Evolutionary conservation across 306 rosid genomes (phyloP), one percentile per base, ranked within the genome.

Genomic region (Gastrolobium bilobum): DNA sequence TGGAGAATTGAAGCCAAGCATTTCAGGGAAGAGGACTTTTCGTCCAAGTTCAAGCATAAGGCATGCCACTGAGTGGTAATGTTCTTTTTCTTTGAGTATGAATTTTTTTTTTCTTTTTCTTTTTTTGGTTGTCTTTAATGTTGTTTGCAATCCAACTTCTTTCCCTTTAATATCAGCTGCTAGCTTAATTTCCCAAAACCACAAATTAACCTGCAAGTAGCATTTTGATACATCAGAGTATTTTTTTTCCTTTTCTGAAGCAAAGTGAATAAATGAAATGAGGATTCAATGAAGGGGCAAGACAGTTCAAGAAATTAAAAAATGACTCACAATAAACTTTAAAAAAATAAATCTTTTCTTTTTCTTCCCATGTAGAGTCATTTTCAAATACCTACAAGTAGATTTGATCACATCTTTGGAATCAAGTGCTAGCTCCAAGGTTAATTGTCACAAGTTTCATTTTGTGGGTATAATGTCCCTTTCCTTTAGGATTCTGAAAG

Each of bases 21-120:
- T 93, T 77, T 93, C 98, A 10, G 98, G 98, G 82, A 96, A 89
- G 89, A 87, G 97, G 83, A 90, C 96, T 4, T 91, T 83, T 80
- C 85, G 89, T 53, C 82, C 99, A 4, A 93, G 98, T 82, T 93
- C 97, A 37, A 96, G 96, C 69, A 90, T 93, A 78, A 90, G 98
- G 70, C 98, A 96, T 84, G 98, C 99, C 78, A 91, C 96, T 53
- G 98, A 96, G 86, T 96, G 99, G 99, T 96, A 91, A 78, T 79
- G 10, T 76, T 53, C 73, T 76, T 51, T n/a, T 79, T 71, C 62
- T 35, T 35, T 50, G 34, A 64, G 2, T 11, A 9, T 20, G 39
- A 40, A 44, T 13, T 54, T 4, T 50, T 5, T 50, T 39, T 26
- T 40, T 31, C 0, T 40, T 10, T 26, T 51, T 2, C 13, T 58